Conservation (phyloP, 2,329 filamentous ascomycete species). For the Aspergillus latus region DNA sequence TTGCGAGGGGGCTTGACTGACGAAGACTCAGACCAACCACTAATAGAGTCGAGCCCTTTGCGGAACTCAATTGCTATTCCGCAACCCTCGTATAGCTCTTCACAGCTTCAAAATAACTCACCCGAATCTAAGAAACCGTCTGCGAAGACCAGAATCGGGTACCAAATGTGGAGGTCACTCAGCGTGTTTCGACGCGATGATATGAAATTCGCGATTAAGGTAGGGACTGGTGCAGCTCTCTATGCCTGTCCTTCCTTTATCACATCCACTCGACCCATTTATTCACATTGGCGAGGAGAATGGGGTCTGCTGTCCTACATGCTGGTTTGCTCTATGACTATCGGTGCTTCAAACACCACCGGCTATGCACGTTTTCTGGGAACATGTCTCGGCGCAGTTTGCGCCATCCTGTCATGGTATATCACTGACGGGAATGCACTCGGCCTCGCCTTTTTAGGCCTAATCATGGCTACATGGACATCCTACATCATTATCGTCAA, state of each 20-base stretch:
- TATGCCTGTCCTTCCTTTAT: conserved; percentile 91
- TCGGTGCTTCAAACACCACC: conserved; percentile 92
- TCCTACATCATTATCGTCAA: conserved; percentile 87
- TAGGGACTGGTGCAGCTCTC: conserved; percentile 82
- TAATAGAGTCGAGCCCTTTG: conserved; percentile 11
- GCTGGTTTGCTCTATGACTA: conserved; percentile 97
- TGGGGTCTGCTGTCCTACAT: conserved; percentile 97
- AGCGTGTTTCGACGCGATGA: conserved; percentile 63
- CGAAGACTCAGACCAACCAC: conserved; percentile 14
- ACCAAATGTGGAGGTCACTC: conserved; percentile 56
- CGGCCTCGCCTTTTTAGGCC: conserved; percentile 76
- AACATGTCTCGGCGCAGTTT: conserved; percentile 75
- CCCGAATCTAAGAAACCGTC: conserved; percentile 9
- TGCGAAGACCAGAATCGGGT: conserved; percentile 38
- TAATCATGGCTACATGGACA: conserved; percentile 75
- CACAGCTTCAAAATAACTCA: neutral
- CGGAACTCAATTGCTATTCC: neutral
- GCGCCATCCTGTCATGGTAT: conserved; percentile 76
- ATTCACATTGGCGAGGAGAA: conserved; percentile 87
- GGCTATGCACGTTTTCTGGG: conserved; percentile 82
- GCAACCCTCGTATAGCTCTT: neutral
- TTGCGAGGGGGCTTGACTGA: conserved; percentile 4
- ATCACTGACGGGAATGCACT: conserved; percentile 71
- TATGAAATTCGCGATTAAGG: conserved; percentile 82
- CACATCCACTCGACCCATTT: conserved; percentile 71